Evolutionary conservation across 106 monocot species (phyloP).

Genomic region (Chionographis japonica): DNA sequence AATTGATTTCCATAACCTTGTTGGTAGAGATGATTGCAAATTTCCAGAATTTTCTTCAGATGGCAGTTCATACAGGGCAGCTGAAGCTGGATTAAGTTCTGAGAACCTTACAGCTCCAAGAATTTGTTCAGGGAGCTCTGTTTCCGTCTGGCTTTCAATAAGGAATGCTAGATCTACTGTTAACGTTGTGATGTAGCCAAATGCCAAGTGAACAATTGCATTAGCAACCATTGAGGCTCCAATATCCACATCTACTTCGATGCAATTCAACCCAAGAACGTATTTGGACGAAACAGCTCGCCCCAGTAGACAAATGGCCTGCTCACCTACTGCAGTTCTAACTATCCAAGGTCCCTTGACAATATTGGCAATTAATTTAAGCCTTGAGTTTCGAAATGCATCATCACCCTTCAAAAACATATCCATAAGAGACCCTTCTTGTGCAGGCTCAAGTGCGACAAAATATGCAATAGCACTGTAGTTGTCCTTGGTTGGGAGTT

Average conservation of each 20-base stretch:
- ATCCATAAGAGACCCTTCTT: constrained; percentile 74
- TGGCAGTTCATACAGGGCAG: constrained; percentile 41
- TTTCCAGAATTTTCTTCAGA: constrained; percentile 38
- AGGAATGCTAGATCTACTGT: constrained; percentile 96
- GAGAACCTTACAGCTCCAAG: constrained; percentile 89
- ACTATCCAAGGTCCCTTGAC: constrained; percentile 94
- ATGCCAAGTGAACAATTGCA: constrained; percentile 93
- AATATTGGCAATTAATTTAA: constrained; percentile 95
- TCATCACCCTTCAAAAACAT: constrained; percentile 85
- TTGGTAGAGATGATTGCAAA: constrained; percentile 38
- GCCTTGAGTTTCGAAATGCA: constrained; percentile 78
- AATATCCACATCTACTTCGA: constrained; percentile 92
- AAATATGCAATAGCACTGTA: constrained; percentile 83
- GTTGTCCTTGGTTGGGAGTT: constrained; percentile 80
- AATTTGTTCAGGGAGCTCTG: constrained; percentile 83
- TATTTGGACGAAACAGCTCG: constrained; percentile 84
- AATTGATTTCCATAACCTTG: constrained; percentile 66
- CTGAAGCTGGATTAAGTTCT: constrained; percentile 64
- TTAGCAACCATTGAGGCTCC: constrained; percentile 86
- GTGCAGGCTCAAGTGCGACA: constrained; percentile 44
- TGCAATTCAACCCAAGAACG: constrained; percentile 41
- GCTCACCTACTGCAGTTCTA: constrained; percentile 90
- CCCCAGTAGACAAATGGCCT: constrained; percentile 87
- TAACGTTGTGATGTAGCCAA: constrained; percentile 70
- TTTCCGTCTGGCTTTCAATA: constrained; percentile 75